Evolutionary conservation across 1,284 basidiomycete species (phyloP), one percentile per base, ranked within the genome.

Genomic region (Ganoderma multipileum): DNA sequence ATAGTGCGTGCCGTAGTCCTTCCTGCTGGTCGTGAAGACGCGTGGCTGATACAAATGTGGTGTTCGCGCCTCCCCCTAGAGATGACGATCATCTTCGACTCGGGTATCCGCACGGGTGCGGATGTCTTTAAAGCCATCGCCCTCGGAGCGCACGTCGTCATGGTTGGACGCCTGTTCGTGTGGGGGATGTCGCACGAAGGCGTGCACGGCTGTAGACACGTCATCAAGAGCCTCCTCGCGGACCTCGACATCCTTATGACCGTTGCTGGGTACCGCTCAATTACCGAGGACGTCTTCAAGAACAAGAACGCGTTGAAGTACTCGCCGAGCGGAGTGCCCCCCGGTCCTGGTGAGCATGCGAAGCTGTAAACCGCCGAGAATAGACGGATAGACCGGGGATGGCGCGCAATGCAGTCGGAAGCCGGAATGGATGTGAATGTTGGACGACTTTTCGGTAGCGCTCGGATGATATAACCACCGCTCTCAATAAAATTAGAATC

Each of bases 81-180:
- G 69, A 83, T 89, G 79, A 87, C 84, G 2, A 84, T 91, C 69
- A 79, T 90, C 33, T 90, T 89, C 75, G 89, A 91, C 76, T 88
- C 86, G 23, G 87, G 87, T 4, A 80, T 89, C 44, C 82, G 88
- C 55, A 86, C 84, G 14, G 88, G 85, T 14, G 76, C 86, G 20
- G 88, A 90, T 72, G 81, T 87, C 26, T 87, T 89, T 79, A 89
- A 90, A 79, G 88, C 88, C 1, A 72, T 86, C 65, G 84, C 85
- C 23, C 77, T 86, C 18, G 84, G 85, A 38, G 84, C 84, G 44
- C 81, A 85, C 68, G 83, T 80, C 16, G 84, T 85, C 63, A 77
- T 80, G 74, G 80, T 86, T 58, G 85, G 85, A 18, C 78, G 85
- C 42, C 74, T 86, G 62, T 86, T 82, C 73, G 81, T 86, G 16